Conservation (phyloP, 306 rosid species). For the Aeschynomene evenia region DNA sequence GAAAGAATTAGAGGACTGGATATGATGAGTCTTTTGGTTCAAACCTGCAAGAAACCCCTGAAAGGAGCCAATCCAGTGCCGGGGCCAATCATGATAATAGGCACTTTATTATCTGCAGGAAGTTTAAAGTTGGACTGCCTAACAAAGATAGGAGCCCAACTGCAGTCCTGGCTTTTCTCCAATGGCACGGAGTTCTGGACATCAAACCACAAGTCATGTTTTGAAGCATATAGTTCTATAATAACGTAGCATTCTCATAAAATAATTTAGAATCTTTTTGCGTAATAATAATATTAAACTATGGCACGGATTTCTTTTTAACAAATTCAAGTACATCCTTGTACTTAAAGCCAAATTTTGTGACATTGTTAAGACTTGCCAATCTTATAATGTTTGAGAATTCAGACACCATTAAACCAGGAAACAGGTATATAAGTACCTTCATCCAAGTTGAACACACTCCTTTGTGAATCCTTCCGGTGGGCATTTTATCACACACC, state of each 20-base stretch:
- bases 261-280: not conserved
- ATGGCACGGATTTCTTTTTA: not conserved
- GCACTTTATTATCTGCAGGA: conserved; percentile 76
- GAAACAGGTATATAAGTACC: conserved; percentile 48
- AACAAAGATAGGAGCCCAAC: conserved; percentile 92
- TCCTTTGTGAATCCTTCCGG: conserved; percentile 89
- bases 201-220: conserved; percentile 22
- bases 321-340: conserved; percentile 13
- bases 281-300: conserved; percentile 12
- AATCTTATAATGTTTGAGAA: conserved; percentile 4
- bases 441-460: conserved; percentile 98
- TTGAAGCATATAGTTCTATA: not conserved
- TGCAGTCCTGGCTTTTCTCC: conserved; percentile 69
- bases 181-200: conserved; percentile 68
- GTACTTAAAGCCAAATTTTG: conserved; percentile 7
- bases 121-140: conserved; percentile 95
- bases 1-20: conserved; percentile 5
- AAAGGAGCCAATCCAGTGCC: conserved; percentile 99
- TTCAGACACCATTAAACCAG: conserved; percentile 2
- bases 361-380: not conserved
- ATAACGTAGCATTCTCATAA: not conserved
- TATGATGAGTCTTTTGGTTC: conserved; percentile 28
- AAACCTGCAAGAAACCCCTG: conserved; percentile 99
- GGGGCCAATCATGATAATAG: conserved; percentile 95
- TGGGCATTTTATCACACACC: conserved; percentile 70